Conservation (phyloP, 768 basidiomycete species). For the Auricularia sp. region DNA sequence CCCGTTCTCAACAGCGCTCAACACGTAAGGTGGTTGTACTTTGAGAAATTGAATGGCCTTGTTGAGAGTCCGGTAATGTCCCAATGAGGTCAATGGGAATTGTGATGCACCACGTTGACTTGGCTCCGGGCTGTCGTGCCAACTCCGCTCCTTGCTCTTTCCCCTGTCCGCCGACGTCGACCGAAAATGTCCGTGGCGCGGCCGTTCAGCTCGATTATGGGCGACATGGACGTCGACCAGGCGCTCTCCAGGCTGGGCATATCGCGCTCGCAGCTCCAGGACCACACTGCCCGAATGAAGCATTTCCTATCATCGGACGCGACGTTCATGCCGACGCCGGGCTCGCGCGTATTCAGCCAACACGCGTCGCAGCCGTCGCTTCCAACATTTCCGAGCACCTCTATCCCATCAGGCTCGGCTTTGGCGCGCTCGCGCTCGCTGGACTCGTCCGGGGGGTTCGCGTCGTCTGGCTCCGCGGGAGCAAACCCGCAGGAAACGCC, state of each 20-base stretch:
- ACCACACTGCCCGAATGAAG: neutral
- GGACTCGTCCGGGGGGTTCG: neutral
- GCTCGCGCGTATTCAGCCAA: neutral
- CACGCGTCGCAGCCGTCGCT: neutral
- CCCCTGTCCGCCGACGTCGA: neutral
- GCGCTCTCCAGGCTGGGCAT: neutral
- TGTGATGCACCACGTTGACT: neutral
- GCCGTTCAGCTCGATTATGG: neutral
- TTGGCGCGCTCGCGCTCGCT: neutral
- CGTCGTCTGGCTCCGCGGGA: neutral
- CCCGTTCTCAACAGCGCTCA: no score
- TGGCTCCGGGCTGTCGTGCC: neutral
- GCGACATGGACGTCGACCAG: neutral
- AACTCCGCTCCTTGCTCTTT: neutral
- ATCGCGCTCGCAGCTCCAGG: neutral
- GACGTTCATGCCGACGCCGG: neutral
- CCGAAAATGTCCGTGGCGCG: neutral
- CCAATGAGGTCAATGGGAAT: neutral
- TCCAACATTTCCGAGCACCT: neutral
- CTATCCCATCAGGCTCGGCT: neutral
- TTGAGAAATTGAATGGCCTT: neutral
- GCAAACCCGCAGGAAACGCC: neutral
- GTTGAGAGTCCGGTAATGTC: no score
- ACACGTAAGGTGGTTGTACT: neutral
- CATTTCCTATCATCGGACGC: neutral